These are phyloP conservation scores for Calonectria ilicicola DNA, from an alignment of 2,329 filamentous ascomycete species.

Conservation along the genomic window DNA sequence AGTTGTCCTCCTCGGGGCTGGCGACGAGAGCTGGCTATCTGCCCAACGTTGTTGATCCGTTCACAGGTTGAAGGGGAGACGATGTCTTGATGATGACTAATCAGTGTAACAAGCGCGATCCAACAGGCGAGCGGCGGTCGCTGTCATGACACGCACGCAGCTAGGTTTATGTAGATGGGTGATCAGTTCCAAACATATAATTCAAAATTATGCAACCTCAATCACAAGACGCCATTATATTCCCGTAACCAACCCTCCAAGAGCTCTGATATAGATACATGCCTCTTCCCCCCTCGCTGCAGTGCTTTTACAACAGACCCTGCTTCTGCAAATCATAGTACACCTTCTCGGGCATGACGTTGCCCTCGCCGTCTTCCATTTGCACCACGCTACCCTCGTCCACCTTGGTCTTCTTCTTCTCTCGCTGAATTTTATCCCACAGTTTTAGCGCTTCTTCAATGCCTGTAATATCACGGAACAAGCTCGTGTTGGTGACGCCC, in stretches of 20 bases:
- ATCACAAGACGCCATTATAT: not conserved
- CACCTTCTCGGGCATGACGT: constrained; percentile 99
- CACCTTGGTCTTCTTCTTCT: constrained; percentile 81
- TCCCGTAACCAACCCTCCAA: not conserved
- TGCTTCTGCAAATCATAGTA: constrained; percentile 96
- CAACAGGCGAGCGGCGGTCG: not conserved
- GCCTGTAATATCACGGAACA: constrained; percentile 93
- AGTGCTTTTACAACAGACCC: constrained; percentile 74
- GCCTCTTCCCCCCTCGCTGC: constrained; percentile 24
- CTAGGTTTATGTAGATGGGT: not conserved
- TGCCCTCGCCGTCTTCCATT: constrained; percentile 98
- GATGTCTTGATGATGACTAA: constrained; percentile 14
- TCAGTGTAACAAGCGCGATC: not conserved
- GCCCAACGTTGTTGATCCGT: constrained; percentile 30
- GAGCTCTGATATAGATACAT: constrained; percentile 23
- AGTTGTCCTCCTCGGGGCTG: not conserved
- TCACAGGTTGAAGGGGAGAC: constrained; percentile 8
- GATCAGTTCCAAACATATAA: not conserved
- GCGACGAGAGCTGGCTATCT: not conserved
- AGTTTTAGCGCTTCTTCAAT: constrained; percentile 90
- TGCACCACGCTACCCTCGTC: constrained; percentile 89
- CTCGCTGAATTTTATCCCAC: constrained; percentile 93
- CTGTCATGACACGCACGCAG: not conserved
- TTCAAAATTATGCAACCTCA: not conserved
- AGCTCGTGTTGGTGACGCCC: constrained; percentile 88